Evolutionary conservation across 2,329 filamentous ascomycete species (phyloP).

Genomic region (Fusarium compactum): DNA sequence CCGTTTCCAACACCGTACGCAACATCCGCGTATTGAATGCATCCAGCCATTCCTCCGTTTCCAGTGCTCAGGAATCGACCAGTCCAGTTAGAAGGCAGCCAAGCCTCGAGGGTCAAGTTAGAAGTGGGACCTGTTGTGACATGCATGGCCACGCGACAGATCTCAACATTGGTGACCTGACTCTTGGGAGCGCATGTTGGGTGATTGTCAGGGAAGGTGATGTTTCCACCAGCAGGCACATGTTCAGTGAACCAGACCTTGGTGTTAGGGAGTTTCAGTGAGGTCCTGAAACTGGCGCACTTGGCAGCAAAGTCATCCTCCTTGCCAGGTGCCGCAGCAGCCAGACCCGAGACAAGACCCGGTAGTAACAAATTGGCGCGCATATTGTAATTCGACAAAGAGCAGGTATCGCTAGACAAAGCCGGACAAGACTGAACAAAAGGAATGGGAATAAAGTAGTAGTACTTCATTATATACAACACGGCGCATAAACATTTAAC

Average conservation of each 20-base stretch:
- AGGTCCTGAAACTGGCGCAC: constrained; percentile 24
- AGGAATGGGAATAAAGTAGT: background rate
- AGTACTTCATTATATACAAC: constrained; percentile 16
- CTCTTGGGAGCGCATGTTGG: constrained; percentile 29
- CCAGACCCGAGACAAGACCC: constrained; percentile 18
- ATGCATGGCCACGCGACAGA: constrained; percentile 37
- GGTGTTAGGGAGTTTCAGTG: constrained; percentile 33
- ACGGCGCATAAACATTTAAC: constrained; percentile 22
- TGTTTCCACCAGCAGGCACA: constrained; percentile 26
- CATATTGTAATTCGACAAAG: constrained; percentile 2
- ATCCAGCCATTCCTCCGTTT: constrained; percentile 63
- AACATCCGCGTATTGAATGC: constrained; percentile 56
- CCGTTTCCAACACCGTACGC: constrained; percentile 54
- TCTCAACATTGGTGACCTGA: constrained; percentile 27
- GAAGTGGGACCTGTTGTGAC: constrained; percentile 30
- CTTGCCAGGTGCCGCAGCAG: constrained; percentile 9
- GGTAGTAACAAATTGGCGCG: constrained; percentile 16
- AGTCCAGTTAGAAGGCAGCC: constrained; percentile 61
- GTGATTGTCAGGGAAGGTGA: constrained; percentile 31
- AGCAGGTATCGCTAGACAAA: background rate
- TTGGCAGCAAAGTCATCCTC: constrained; percentile 22
- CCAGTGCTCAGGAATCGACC: constrained; percentile 63
- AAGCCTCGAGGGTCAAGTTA: constrained; percentile 54
- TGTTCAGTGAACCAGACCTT: constrained; percentile 39
- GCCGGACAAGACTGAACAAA: background rate